Percentiles rank a stretch among this genome's conserved stretches.
These are phyloP conservation scores for Vicia faba DNA, from an alignment of 306 rosid genomes.

Conservation along the genomic window DNA sequence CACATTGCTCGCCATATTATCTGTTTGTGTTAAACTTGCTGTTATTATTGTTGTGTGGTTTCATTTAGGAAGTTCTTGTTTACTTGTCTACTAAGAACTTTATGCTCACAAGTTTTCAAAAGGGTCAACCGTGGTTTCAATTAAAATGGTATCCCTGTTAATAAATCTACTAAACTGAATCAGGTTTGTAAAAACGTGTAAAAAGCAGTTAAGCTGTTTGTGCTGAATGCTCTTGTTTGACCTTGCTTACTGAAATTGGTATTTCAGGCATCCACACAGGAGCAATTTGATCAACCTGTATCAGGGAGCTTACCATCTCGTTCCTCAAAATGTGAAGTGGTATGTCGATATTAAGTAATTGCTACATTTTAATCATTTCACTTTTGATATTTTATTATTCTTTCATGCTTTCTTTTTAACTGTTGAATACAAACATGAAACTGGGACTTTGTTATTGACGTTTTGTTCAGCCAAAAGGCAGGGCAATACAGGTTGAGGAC, in stretches of 20 bases:
- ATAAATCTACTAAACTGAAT: constrained; percentile 38
- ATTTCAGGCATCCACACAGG: constrained; percentile 43
- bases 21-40: constrained; percentile 21
- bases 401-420: constrained; percentile 17
- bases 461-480: constrained; percentile 63
- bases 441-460: constrained; percentile 31
- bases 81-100: constrained; percentile 25
- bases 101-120: constrained; percentile 36
- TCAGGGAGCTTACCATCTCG: constrained; percentile 34
- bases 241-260: constrained; percentile 35
- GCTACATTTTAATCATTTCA: constrained; percentile 12
- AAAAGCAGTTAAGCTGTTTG: constrained; percentile 22
- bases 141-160: constrained; percentile 36
- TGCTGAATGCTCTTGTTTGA: constrained; percentile 27
- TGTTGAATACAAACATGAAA: constrained; percentile 29
- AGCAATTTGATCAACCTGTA: constrained; percentile 41
- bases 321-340: constrained; percentile 45
- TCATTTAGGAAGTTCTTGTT: constrained; percentile 15
- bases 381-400: constrained; percentile 32
- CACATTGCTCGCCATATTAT: constrained; percentile 13
- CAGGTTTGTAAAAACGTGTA: constrained; percentile 41
- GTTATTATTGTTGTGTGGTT: constrained; percentile 30
- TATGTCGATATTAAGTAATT: constrained; percentile 41
- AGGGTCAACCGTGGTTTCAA: constrained; percentile 49
- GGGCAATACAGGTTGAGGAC: constrained; percentile 70